Percentiles rank a stretch among this genome's conserved stretches.
phyloP scores from a whole-genome alignment of 2,329 filamentous ascomycete species.

The Golovinomyces cichoracearum region DNA sequence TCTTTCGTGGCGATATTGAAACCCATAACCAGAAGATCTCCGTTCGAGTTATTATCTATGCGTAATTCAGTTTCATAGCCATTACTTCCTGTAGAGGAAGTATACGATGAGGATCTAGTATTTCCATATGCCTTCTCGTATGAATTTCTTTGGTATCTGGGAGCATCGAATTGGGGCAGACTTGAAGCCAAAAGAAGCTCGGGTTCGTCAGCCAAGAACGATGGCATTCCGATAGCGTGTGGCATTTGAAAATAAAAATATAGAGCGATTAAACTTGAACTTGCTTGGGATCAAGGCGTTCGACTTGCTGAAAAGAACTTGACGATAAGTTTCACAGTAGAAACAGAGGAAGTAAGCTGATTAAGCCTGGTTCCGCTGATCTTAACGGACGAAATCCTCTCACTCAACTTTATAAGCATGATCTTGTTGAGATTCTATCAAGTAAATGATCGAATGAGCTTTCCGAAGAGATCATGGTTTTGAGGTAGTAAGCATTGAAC shows the following conservation, averaged over 20 bases:
- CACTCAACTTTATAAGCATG: not conserved
- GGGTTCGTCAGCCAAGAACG: conserved; percentile 21
- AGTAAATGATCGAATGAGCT: not conserved
- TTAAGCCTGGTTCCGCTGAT: not conserved
- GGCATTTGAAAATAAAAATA: conserved; percentile 15
- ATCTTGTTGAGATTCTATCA: not conserved
- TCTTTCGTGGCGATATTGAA: conserved; percentile 21
- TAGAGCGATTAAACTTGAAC: not conserved
- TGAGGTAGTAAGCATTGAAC: not conserved
- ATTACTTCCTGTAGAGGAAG: conserved; percentile 14
- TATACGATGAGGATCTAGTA: conserved; percentile 7
- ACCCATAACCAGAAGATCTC: not conserved
- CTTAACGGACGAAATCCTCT: not conserved
- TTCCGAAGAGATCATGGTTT: not conserved
- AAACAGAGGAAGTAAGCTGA: not conserved
- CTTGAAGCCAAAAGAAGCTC: conserved; percentile 11
- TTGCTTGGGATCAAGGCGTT: not conserved
- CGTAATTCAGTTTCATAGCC: conserved; percentile 14
- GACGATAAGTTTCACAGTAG: not conserved
- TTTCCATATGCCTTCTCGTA: conserved; percentile 16
- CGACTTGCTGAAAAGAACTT: not conserved
- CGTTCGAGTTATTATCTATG: conserved; percentile 8
- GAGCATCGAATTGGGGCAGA: conserved; percentile 14
- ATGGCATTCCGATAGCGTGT: conserved; percentile 25
- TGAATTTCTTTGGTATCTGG: conserved; percentile 15